Evolutionary conservation across 2,329 filamentous ascomycete genomes (phyloP).

Genomic region (Hypoxylon sp.): DNA sequence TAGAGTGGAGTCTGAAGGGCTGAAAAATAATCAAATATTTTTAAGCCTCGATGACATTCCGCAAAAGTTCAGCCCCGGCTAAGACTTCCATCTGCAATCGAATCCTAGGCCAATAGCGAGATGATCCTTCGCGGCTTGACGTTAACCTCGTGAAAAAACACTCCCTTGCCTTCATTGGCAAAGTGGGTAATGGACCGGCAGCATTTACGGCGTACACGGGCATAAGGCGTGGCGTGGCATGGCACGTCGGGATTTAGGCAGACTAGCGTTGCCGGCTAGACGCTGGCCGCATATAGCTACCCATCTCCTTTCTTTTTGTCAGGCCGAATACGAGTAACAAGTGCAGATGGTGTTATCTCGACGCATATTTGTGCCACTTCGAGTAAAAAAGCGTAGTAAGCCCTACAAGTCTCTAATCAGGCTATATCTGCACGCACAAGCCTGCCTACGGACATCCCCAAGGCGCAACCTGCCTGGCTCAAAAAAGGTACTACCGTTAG

Average conservation of each 20-base stretch:
- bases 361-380: slow-evolving; percentile 6
- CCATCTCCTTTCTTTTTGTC: not conserved
- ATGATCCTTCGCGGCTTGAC: slow-evolving; percentile 1
- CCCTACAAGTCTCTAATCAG: not conserved
- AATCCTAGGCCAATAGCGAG: not conserved
- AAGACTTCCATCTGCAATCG: not conserved
- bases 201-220: not conserved
- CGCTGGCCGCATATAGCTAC: slow-evolving; percentile 1
- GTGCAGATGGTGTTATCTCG: slow-evolving; percentile 7
- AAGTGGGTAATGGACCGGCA: not conserved
- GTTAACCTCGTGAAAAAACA: not conserved
- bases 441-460: slow-evolving; percentile 35
- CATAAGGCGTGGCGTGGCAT: slow-evolving; percentile 10
- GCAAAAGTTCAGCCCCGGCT: not conserved
- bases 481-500: not conserved
- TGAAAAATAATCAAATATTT: not conserved
- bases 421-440: not conserved
- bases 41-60: not conserved
- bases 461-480: not conserved
- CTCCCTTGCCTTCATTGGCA: not conserved
- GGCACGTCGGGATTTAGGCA: slow-evolving; percentile 12
- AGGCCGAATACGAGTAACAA: not conserved
- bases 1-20: not conserved
- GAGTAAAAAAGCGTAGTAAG: slow-evolving; percentile 1
- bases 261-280: not conserved